Evolutionary conservation across 345 rosid genomes (phyloP).

Genomic region (Eucalyptus paniculata): DNA sequence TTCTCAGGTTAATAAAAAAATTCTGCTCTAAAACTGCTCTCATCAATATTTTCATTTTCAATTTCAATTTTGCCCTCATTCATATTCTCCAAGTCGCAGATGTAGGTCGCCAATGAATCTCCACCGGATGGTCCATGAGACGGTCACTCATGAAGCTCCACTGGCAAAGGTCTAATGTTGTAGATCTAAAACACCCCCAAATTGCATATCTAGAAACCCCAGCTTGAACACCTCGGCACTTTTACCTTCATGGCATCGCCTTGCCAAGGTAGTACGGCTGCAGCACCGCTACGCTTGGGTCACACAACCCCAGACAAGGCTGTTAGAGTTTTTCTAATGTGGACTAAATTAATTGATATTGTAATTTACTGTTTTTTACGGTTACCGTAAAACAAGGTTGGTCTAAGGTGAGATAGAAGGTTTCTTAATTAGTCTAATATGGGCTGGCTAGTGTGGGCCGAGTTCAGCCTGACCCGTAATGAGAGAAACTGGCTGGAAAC

Average conservation of each 20-base stretch:
- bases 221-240: rapidly evolving
- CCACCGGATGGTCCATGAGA: neutral
- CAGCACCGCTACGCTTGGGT: neutral
- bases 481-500: too few species aligned
- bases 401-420: too few species aligned
- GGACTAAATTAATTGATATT: too few species aligned
- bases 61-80: neutral
- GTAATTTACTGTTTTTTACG: too few species aligned
- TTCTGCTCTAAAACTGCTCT: rapidly evolving
- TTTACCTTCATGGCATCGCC: neutral
- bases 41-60: neutral
- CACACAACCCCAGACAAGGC: too few species aligned
- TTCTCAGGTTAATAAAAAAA: too few species aligned
- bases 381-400: too few species aligned
- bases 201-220: neutral
- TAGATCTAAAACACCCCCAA: neutral
- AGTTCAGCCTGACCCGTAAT: too few species aligned
- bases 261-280: rapidly evolving
- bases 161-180: neutral
- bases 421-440: too few species aligned
- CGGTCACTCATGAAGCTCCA: neutral
- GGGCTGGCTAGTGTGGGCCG: too few species aligned
- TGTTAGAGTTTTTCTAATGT: too few species aligned
- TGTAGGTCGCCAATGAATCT: neutral
- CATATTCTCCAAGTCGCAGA: too few species aligned